Evolutionary conservation across 768 basidiomycete species (phyloP).

Genomic region (Mycena belliarum): DNA sequence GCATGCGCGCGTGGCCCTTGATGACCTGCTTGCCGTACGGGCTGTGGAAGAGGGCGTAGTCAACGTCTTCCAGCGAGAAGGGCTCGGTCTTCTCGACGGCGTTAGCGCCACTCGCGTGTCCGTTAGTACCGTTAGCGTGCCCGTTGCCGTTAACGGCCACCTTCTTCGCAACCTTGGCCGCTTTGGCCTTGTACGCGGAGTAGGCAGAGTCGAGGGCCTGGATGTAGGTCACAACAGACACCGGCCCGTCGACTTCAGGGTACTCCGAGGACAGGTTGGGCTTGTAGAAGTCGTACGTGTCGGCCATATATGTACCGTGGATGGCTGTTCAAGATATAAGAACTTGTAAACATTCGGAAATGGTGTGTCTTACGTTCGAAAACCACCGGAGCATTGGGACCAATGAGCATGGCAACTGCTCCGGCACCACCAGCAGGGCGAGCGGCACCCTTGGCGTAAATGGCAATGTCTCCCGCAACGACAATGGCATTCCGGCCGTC

Average conservation of each 20-base stretch:
- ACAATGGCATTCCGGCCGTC: constrained; percentile 98
- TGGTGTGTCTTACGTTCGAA: constrained; percentile 85
- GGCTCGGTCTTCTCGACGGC: constrained; percentile 36
- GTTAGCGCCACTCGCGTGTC: constrained; percentile 42
- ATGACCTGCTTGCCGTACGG: constrained; percentile 99
- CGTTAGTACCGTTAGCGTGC: constrained; percentile 38
- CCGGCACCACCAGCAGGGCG: constrained; percentile 97
- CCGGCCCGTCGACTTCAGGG: constrained; percentile 96
- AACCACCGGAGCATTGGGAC: constrained; percentile 92
- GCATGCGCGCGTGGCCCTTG: constrained; percentile 91
- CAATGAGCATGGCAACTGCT: constrained; percentile 91
- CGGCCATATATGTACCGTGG: constrained; percentile 96
- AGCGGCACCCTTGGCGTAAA: constrained; percentile 94
- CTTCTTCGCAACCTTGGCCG: constrained; percentile 62
- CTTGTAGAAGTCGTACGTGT: constrained; percentile 99
- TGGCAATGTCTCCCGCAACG: constrained; percentile 94
- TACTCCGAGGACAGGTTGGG: constrained; percentile 93
- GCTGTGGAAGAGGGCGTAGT: constrained; percentile 95
- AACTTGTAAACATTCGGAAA: not conserved
- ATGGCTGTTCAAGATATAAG: constrained; percentile 60
- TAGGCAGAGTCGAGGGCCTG: constrained; percentile 92
- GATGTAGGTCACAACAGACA: constrained; percentile 93
- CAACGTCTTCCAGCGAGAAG: constrained; percentile 82
- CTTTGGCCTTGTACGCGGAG: constrained; percentile 79
- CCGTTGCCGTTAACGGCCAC: constrained; percentile 39